Evolutionary conservation across 108 stramenopile species (phyloP).

Genomic region (Tribonema minus): DNA sequence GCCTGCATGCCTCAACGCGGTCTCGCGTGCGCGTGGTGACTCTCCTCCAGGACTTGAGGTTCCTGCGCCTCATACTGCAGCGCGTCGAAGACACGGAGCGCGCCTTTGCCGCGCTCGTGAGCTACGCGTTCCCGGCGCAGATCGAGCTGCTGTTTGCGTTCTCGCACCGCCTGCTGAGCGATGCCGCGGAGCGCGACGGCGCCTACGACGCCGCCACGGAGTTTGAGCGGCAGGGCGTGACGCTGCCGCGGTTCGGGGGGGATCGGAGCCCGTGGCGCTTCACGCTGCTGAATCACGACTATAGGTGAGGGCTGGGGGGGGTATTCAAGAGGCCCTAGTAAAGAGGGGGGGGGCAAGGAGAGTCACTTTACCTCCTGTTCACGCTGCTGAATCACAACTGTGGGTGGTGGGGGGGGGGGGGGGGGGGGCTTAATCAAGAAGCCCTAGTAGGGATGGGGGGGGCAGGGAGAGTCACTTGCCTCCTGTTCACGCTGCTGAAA

Average conservation of each 20-base stretch:
- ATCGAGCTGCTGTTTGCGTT: conserved; percentile 25
- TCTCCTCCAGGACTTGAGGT: conserved; percentile 1
- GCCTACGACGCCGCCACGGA: conserved; percentile 7
- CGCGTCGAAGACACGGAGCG: background rate
- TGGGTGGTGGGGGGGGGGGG: background rate
- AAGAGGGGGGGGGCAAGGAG: too few species aligned
- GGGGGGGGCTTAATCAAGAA: too few species aligned
- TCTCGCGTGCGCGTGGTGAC: too few species aligned
- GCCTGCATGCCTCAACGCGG: too few species aligned
- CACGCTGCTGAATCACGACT: background rate
- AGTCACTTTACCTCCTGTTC: too few species aligned
- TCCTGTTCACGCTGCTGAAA: background rate
- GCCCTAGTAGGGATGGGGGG: too few species aligned
- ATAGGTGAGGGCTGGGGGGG: background rate
- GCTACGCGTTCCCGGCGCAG: background rate
- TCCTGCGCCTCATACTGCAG: background rate
- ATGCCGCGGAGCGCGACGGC: conserved; percentile 1
- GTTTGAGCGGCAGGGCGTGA: conserved; percentile 14
- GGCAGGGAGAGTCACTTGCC: too few species aligned
- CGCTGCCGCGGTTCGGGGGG: background rate
- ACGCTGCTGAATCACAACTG: background rate
- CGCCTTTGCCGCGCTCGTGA: background rate
- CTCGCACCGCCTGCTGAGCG: background rate
- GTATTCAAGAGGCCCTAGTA: background rate
- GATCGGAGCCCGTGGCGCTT: conserved; percentile 23